A percentile compares a stretch with the other conserved stretches of the same genome.
phyloP scores from a whole-genome alignment of 306 rosid genomes.

The Prunus dulcis region DNA sequence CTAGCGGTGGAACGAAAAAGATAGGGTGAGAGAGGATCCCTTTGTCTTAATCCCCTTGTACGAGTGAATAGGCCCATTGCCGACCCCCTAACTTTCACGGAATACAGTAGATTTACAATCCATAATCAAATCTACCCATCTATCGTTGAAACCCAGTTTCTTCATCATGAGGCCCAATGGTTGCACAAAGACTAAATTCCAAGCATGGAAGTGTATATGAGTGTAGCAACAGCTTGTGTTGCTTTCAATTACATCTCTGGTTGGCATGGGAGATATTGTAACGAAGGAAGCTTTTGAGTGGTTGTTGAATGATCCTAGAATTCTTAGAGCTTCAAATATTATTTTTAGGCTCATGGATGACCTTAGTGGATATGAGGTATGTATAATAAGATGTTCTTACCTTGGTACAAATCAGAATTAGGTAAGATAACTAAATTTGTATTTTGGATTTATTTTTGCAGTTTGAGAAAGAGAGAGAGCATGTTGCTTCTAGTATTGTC shows the following conservation, averaged over 20 bases:
- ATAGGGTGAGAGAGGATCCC: too few relatives aligned
- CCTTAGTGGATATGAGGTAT: slow-evolving; percentile 13
- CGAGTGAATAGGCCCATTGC: too few relatives aligned
- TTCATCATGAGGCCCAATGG: slow-evolving; percentile 48
- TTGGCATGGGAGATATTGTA: slow-evolving; percentile 13
- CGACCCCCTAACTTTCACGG: too few relatives aligned
- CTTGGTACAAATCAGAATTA: too few relatives aligned
- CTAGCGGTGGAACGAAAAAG: too few relatives aligned
- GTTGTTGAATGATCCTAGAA: slow-evolving; percentile 5
- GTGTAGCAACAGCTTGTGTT: background rate
- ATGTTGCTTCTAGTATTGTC: background rate
- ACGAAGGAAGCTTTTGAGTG: slow-evolving; percentile 25
- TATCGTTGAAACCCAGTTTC: too few relatives aligned
- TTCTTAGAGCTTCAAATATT: too few relatives aligned
- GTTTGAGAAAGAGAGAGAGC: slow-evolving; percentile 16
- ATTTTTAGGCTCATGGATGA: slow-evolving; percentile 29
- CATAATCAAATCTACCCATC: too few relatives aligned
- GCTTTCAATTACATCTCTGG: background rate
- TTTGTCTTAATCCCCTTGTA: too few relatives aligned
- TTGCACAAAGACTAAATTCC: slow-evolving; percentile 17
- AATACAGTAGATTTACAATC: too few relatives aligned
- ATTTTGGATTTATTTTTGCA: background rate
- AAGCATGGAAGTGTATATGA: slow-evolving; percentile 31
- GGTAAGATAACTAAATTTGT: too few relatives aligned
- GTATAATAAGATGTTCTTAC: background rate